Percentiles rank a stretch among this genome's conserved stretches.
Evolutionary conservation across 352 stramenopile species (phyloP).

Genomic region (Globisporangium radiosum): DNA sequence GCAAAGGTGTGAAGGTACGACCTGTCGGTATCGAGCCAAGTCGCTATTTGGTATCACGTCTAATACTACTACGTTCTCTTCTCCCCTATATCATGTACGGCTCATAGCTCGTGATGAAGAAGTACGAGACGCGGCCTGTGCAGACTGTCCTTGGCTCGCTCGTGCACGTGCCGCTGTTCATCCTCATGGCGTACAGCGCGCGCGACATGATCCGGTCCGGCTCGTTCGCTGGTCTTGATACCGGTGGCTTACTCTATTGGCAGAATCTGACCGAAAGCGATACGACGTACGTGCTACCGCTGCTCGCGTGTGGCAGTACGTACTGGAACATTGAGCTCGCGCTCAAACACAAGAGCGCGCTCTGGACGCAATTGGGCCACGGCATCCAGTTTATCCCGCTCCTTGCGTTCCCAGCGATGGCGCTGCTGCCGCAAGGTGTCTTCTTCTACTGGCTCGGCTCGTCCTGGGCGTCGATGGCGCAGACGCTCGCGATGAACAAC

Average conservation of each 20-base stretch:
- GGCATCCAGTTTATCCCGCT: conserved; percentile 49
- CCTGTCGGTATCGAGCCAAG: background rate
- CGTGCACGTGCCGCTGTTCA: conserved; percentile 66
- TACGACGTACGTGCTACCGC: conserved; percentile 47
- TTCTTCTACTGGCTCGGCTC: conserved; percentile 81
- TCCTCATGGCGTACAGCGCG: conserved; percentile 67
- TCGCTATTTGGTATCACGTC: background rate
- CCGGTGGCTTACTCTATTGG: conserved; percentile 56
- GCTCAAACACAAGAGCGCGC: conserved; percentile 34
- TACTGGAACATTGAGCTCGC: conserved; percentile 63
- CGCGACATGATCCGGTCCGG: conserved; percentile 73
- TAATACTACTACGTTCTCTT: background rate
- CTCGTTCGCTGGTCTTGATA: conserved; percentile 51
- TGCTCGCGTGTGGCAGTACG: conserved; percentile 44
- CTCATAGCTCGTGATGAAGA: conserved; percentile 50
- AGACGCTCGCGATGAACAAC: conserved; percentile 58
- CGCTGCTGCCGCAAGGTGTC: conserved; percentile 52
- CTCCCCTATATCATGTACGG: too few relatives aligned
- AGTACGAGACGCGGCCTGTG: conserved; percentile 66
- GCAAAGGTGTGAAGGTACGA: conserved; percentile 36
- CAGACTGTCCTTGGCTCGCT: conserved; percentile 58
- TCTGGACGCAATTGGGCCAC: conserved; percentile 38
- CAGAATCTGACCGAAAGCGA: conserved; percentile 62
- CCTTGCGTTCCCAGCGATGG: conserved; percentile 43
- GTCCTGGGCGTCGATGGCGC: conserved; percentile 58